Evolutionary conservation across 345 rosid genomes (phyloP).

Genomic region (Citrus australasica): DNA sequence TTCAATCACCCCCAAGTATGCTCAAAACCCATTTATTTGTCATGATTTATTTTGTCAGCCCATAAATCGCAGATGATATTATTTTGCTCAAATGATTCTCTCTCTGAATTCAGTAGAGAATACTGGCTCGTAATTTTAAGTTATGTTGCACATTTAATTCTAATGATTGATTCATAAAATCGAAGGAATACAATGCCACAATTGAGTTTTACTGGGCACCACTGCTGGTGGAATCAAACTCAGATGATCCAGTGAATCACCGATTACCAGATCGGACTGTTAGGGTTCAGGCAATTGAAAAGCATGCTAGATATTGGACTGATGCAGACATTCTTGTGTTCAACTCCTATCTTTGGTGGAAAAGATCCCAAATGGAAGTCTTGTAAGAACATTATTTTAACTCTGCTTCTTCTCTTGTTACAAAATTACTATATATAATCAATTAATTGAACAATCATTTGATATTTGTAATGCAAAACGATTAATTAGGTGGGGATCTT

Average conservation of each 20-base stretch:
- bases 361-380: slow-evolving; percentile 59
- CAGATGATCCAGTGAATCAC: slow-evolving; percentile 77
- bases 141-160: background rate
- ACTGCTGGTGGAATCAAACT: slow-evolving; percentile 87
- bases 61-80: too few species aligned
- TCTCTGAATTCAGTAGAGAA: too few species aligned
- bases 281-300: slow-evolving; percentile 72
- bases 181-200: slow-evolving; percentile 77
- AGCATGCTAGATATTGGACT: slow-evolving; percentile 82
- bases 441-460: background rate
- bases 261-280: slow-evolving; percentile 66
- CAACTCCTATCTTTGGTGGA: slow-evolving; percentile 96
- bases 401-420: background rate
- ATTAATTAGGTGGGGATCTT: slow-evolving; percentile 70
- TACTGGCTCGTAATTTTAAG: too few species aligned
- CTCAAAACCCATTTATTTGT: too few species aligned
- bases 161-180: slow-evolving; percentile 10
- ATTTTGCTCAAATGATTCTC: too few species aligned
- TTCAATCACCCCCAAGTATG: background rate
- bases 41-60: too few species aligned
- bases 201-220: slow-evolving; percentile 95
- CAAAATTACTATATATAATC: background rate
- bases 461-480: background rate
- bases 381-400: slow-evolving; percentile 48
- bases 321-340: slow-evolving; percentile 67